phyloP scores from a whole-genome alignment of 1,284 basidiomycete genomes.

The Sphaerobolus stellatus region DNA sequence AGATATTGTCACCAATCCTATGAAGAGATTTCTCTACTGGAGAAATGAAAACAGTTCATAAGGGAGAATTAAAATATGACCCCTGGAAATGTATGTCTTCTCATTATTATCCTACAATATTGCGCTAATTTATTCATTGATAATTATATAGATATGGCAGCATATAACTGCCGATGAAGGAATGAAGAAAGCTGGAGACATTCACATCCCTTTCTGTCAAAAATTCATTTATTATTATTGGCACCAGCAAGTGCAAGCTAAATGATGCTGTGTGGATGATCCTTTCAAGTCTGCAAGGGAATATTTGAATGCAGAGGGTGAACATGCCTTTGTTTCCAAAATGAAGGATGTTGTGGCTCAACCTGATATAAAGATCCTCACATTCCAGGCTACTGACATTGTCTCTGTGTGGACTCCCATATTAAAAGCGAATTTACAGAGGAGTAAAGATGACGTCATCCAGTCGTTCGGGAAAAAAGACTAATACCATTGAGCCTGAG shows the following conservation, averaged over 20 bases:
- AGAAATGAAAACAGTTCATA: not conserved
- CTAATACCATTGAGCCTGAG: too few relatives aligned
- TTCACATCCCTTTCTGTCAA: not conserved
- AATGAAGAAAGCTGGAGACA: too few relatives aligned
- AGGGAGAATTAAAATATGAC: not conserved
- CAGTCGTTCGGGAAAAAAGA: too few relatives aligned
- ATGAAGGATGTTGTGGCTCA: not conserved
- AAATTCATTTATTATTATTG: constrained; percentile 2
- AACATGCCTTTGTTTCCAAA: not conserved
- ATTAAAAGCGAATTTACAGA: too few relatives aligned
- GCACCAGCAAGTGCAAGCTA: not conserved
- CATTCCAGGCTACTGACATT: not conserved
- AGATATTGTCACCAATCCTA: not conserved
- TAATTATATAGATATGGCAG: not conserved
- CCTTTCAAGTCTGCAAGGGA: not conserved
- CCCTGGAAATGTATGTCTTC: not conserved
- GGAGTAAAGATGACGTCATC: too few relatives aligned
- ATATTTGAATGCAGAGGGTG: not conserved
- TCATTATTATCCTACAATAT: not conserved
- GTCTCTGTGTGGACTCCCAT: not conserved
- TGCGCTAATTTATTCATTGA: not conserved
- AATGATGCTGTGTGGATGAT: not conserved
- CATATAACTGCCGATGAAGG: not conserved
- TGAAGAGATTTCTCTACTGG: not conserved
- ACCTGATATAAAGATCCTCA: not conserved